Evolutionary conservation across 1,139 yeast genomes (phyloP), one percentile per base, ranked within the genome.

Genomic region (Sugiyamaella novakii): DNA sequence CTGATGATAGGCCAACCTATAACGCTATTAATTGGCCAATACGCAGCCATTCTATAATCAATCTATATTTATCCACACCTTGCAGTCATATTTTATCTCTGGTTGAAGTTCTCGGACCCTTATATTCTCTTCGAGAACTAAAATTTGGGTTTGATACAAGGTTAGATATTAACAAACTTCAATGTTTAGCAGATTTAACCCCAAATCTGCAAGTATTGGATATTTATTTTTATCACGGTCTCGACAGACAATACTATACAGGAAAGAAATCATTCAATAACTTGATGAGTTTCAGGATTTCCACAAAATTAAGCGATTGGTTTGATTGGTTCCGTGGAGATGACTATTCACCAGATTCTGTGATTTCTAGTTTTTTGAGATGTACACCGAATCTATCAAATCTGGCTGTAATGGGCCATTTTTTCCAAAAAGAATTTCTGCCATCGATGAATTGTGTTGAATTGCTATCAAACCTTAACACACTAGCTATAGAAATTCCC

Each of bases 131-230:
- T 15, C 42, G 42, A 14, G 33, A 37, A n/a, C 14, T 37, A 10
- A 27, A n/a, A 19, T 25, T 37, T 15, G 30, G 42, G 2, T 37
- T 25, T 25, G 33, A 37, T 14, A 25, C 12, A 3, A 3, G 21
- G 3, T n/a, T 37, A 8, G 24, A 27, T 10, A 25, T 37, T 14
- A 27, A 37, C 14, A 22, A 37, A 8, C 42, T 37, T 10, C 31
- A 24, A 25, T 10, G 24, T 22, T 27, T 37, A 15, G 31, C 42
- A 10, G 33, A 15, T 2, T n/a, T 14, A 18, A n/a, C 42, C 3
- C 42, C 42, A 17, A 37, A 37, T 37, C 14, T 37, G 6, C 31
- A 37, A 18, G 31, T 37, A 8, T 19, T 37, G 22, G 42, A 37
- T 10, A 25, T 37, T 21, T 25, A 25, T 27, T 25, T 12, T 21